Conservation (phyloP, 2,329 filamentous ascomycete genomes). For the Davidsoniella virescens region DNA sequence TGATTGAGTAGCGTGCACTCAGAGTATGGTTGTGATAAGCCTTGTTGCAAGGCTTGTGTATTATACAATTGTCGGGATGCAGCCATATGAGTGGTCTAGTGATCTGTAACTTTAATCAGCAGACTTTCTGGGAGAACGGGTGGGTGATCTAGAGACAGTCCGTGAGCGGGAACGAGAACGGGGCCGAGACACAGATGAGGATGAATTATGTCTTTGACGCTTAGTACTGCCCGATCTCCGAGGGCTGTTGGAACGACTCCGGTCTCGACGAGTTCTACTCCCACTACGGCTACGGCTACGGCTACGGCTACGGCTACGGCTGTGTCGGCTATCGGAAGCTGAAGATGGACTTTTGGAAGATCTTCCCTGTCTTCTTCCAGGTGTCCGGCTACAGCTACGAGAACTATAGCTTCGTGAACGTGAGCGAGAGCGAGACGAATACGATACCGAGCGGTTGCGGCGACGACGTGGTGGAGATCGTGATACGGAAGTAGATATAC, state of each 20-base stretch:
- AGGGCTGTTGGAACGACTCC: constrained; percentile 6
- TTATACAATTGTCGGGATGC: background rate
- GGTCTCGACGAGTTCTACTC: background rate
- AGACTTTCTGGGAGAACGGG: constrained; percentile 28
- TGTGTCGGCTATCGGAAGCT: constrained; percentile 14
- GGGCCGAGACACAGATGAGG: constrained; percentile 7
- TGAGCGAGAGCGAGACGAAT: constrained; percentile 6
- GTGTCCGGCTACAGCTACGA: constrained; percentile 4
- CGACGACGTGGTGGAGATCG: constrained; percentile 4
- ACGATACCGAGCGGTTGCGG: constrained; percentile 4
- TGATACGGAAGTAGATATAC: background rate
- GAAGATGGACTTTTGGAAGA: constrained; percentile 8
- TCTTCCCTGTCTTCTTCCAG: constrained; percentile 6
- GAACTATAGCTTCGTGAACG: constrained; percentile 13
- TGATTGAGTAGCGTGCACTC: too few species aligned
- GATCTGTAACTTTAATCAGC: constrained; percentile 33
- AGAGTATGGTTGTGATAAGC: background rate
- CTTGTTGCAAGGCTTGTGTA: background rate
- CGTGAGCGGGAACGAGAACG: constrained; percentile 10
- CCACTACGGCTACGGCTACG: constrained; percentile 14
- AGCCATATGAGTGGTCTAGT: background rate
- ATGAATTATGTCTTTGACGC: constrained; percentile 12
- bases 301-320: constrained; percentile 15
- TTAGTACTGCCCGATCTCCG: constrained; percentile 3
- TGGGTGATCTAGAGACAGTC: constrained; percentile 5